Conservation (phyloP, 352 stramenopile species). For the Globisporangium cylindrosporum region DNA sequence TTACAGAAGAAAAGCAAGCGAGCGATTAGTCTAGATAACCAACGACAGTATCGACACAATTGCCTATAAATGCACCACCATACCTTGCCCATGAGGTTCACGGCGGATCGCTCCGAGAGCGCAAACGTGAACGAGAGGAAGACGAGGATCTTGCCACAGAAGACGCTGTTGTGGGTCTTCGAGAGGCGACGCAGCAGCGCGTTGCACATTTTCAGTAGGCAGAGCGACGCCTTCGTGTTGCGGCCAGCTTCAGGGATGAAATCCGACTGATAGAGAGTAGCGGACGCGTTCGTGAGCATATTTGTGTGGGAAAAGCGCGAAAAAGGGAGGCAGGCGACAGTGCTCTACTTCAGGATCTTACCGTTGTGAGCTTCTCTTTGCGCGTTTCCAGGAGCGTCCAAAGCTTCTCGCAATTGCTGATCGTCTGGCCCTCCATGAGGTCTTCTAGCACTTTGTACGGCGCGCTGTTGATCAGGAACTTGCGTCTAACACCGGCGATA, state of each 20-base stretch:
- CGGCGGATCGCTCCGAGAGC: slow-evolving; percentile 78
- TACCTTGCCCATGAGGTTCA: slow-evolving; percentile 79
- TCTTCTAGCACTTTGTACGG: slow-evolving; percentile 87
- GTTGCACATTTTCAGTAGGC: slow-evolving; percentile 81
- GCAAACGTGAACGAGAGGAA: slow-evolving; percentile 87
- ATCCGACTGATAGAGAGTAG: slow-evolving; percentile 28
- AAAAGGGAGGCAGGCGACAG: background rate
- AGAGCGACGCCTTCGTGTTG: slow-evolving; percentile 79
- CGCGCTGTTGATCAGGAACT: slow-evolving; percentile 63
- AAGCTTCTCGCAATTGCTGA: slow-evolving; percentile 82
- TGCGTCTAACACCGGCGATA: slow-evolving; percentile 67
- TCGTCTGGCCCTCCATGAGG: slow-evolving; percentile 85
- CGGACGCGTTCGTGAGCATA: background rate
- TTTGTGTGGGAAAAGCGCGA: background rate
- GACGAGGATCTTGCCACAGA: slow-evolving; percentile 84
- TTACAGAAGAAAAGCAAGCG: background rate
- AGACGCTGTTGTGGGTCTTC: slow-evolving; percentile 90
- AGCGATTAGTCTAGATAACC: background rate
- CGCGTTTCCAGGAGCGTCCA: slow-evolving; percentile 80
- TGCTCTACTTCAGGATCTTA: slow-evolving; percentile 3
- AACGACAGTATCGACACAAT: too few relatives aligned
- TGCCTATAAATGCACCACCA: too few relatives aligned
- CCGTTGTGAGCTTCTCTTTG: slow-evolving; percentile 69
- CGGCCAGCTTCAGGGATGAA: slow-evolving; percentile 64
- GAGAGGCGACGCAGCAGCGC: slow-evolving; percentile 78